Evolutionary conservation across 1,284 basidiomycete genomes (phyloP).

Genomic region (Neolentinus lepideus): DNA sequence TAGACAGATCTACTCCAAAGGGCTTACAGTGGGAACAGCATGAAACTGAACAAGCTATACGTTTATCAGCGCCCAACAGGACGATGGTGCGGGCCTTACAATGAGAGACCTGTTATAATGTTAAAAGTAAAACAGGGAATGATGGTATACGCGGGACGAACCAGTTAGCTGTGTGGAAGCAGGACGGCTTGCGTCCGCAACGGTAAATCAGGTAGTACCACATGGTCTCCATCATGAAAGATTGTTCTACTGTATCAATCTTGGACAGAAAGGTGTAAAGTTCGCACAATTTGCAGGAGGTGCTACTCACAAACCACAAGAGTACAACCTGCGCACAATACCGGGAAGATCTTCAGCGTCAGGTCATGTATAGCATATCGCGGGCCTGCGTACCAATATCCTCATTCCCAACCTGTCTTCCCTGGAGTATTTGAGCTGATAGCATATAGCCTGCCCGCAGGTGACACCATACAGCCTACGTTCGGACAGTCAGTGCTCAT

Average conservation of each 20-base stretch:
- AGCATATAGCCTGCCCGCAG: neutral
- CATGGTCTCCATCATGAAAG: neutral
- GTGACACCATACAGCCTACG: neutral
- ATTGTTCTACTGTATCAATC: neutral
- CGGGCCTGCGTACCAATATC: neutral
- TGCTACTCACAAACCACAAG: neutral
- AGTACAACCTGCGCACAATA: neutral
- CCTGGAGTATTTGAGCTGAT: neutral
- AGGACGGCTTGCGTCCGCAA: neutral
- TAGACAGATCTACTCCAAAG: neutral
- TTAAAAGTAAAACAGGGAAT: neutral
- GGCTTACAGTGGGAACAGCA: neutral
- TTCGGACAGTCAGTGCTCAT: neutral
- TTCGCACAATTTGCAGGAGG: neutral
- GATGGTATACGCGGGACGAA: neutral
- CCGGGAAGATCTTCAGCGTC: no score
- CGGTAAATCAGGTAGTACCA: neutral
- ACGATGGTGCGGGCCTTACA: neutral
- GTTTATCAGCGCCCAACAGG: neutral
- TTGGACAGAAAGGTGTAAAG: neutral
- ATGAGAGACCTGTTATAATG: neutral
- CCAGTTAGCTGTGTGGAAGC: neutral
- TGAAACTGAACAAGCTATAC: neutral
- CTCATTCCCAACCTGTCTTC: neutral
- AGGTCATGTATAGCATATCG: neutral